These are phyloP conservation scores for Neltuma alba DNA, from an alignment of 306 rosid genomes.

Conservation along the genomic window DNA sequence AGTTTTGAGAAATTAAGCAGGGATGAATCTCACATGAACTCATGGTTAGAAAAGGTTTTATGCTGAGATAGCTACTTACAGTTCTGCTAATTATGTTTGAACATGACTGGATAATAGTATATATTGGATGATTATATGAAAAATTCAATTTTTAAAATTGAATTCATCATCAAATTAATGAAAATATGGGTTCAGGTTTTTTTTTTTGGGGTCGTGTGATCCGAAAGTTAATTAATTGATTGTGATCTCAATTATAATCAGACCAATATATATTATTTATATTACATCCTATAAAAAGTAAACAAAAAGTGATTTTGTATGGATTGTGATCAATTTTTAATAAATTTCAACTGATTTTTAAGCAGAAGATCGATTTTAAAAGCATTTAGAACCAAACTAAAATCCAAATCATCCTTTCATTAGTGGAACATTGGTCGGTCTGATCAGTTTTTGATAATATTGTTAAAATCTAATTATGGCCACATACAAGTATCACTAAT, in stretches of 20 bases:
- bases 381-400: background rate
- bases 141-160: background rate
- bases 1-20: background rate
- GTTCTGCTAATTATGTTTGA: too few relatives aligned
- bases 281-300: background rate
- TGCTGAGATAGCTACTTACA: background rate
- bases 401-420: background rate
- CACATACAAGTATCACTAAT: constrained; percentile 22
- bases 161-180: background rate
- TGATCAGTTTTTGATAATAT: background rate
- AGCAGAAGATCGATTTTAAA: background rate
- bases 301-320: background rate
- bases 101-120: background rate
- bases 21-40: background rate
- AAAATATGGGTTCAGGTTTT: background rate
- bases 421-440: background rate
- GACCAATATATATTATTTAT: background rate
- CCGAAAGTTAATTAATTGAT: background rate
- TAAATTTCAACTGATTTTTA: background rate
- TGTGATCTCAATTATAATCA: background rate
- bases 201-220: background rate
- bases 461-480: constrained; percentile 36
- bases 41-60: background rate
- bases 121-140: background rate
- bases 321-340: background rate